Base-by-base conservation (phyloP, 352 stramenopile species). In the Pythium aristosporum region DNA sequence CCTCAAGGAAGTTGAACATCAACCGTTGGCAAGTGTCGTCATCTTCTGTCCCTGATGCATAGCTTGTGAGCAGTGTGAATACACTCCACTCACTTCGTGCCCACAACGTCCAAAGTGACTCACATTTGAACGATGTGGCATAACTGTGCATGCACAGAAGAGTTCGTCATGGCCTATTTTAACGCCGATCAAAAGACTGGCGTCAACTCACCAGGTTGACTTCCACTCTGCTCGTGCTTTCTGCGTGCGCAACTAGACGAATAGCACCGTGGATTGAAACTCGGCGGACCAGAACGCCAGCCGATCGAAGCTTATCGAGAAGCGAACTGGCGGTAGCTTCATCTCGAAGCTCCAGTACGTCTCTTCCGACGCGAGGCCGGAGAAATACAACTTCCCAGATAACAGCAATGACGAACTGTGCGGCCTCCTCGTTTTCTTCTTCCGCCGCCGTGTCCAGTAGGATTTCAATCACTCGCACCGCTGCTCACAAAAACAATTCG, bases 1-100 rank as follows among this genome's bases (percentile, higher is more conserved):
- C 52, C 20, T 68, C 65, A 32, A 72, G 64, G 36, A 72, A 68
- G 41, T 53, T n/a, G 32, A 60, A 72, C 56, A 72, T 65, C 16
- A 65, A 16, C 28, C 54, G 11, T 10, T 63, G 65, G 36, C 60
- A 68, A 1, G 34, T 39, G 5, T 13, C 15, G 43, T 67, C 59
- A n/a, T 43, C 2, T 39, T 72, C 65, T 0, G 18, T 28, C 39
- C 65, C 65, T 51, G 60, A 63, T 9, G 53, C 52, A 50, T 72
- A 72, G 49, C 65, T 72, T 32, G 3, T 46, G 39, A 15, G 1
- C 6, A n/a, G 8, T 15, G 5, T 15, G 13, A 46, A 1, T 46
- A 30, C 39, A 21, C 9, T 46, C 13, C 11, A 46, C 18, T 6
- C 12, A 46, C 18, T 16, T n/a, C 13, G 7, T 18, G 39, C 13